phyloP scores from a whole-genome alignment of 1,284 basidiomycete species.

The Ganoderma sinense region DNA sequence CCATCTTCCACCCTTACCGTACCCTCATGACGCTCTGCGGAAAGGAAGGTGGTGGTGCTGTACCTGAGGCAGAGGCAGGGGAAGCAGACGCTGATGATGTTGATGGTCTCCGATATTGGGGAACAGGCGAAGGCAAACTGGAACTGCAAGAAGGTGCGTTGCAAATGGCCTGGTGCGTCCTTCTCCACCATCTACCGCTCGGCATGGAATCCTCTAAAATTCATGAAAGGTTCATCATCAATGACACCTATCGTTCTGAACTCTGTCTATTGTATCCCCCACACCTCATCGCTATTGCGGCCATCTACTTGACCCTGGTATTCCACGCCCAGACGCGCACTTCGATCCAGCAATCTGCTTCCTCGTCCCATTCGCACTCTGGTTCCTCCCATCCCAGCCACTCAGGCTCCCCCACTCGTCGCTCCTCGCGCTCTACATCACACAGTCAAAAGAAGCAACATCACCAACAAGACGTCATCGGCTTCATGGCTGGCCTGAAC shows the following conservation, averaged over 20 bases:
- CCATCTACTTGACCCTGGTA: slow-evolving; percentile 87
- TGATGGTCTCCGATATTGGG: slow-evolving; percentile 77
- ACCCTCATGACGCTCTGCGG: slow-evolving; percentile 83
- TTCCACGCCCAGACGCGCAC: slow-evolving; percentile 64
- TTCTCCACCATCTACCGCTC: not conserved
- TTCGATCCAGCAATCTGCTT: slow-evolving; percentile 39
- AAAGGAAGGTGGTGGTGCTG: slow-evolving; percentile 48
- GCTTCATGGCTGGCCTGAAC: slow-evolving; percentile 88
- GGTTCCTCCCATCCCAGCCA: slow-evolving; percentile 40
- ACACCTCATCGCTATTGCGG: slow-evolving; percentile 91
- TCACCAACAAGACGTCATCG: slow-evolving; percentile 69
- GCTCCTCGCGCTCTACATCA: slow-evolving; percentile 58
- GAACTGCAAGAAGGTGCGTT: slow-evolving; percentile 72
- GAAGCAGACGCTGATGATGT: slow-evolving; percentile 67
- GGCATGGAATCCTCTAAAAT: not conserved
- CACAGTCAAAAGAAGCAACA: slow-evolving; percentile 53
- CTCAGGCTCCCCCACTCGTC: slow-evolving; percentile 42
- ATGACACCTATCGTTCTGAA: slow-evolving; percentile 94
- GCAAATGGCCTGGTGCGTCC: slow-evolving; percentile 77
- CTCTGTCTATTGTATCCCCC: slow-evolving; percentile 93
- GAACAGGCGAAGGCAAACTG: slow-evolving; percentile 72
- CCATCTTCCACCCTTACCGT: slow-evolving; percentile 94
- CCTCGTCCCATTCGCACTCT: slow-evolving; percentile 60
- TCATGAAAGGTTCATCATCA: slow-evolving; percentile 86
- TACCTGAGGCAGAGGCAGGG: slow-evolving; percentile 64